Conservation (phyloP, 2,329 filamentous ascomycete genomes). For the Aspergillus phoenicis region DNA sequence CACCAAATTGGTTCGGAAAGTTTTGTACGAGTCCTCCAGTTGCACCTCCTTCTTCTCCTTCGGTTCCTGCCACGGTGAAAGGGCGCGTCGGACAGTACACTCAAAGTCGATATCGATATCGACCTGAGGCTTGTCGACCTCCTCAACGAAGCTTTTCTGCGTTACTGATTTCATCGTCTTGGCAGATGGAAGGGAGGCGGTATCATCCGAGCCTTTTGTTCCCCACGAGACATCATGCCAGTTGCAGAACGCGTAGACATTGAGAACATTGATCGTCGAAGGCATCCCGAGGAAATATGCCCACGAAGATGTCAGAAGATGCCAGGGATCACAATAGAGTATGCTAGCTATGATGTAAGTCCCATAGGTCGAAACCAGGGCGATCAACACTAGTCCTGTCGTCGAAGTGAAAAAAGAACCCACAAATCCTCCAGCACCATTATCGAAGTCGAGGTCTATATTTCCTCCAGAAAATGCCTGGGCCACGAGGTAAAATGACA, state of each 20-base stretch:
- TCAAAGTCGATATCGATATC: constrained; percentile 98
- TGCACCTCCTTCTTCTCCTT: constrained; percentile 81
- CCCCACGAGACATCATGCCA: constrained; percentile 99
- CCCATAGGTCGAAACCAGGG: constrained; percentile 90
- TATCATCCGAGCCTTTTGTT: constrained; percentile 97
- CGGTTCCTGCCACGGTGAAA: constrained; percentile 77
- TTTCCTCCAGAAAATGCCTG: constrained; percentile 68
- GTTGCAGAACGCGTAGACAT: constrained; percentile 99
- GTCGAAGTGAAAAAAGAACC: constrained; percentile 77
- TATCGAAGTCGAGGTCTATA: constrained; percentile 65
- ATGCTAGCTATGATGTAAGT: constrained; percentile 96
- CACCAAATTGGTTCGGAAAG: constrained; percentile 94
- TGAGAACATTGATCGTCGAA: constrained; percentile 98
- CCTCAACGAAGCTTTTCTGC: constrained; percentile 83
- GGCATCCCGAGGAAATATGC: constrained; percentile 81
- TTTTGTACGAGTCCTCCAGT: constrained; percentile 97
- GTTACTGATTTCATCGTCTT: constrained; percentile 75
- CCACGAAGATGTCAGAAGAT: constrained; percentile 99
- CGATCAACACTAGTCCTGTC: constrained; percentile 90
- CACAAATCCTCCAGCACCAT: constrained; percentile 68
- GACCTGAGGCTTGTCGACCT: constrained; percentile 93
- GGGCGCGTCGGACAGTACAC: constrained; percentile 87
- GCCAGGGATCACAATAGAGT: constrained; percentile 97
- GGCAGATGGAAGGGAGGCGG: constrained; percentile 87
- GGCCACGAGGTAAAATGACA: constrained; percentile 87